Conservation (phyloP, 2,329 filamentous ascomycete species). For the Orbilia oligospora region DNA sequence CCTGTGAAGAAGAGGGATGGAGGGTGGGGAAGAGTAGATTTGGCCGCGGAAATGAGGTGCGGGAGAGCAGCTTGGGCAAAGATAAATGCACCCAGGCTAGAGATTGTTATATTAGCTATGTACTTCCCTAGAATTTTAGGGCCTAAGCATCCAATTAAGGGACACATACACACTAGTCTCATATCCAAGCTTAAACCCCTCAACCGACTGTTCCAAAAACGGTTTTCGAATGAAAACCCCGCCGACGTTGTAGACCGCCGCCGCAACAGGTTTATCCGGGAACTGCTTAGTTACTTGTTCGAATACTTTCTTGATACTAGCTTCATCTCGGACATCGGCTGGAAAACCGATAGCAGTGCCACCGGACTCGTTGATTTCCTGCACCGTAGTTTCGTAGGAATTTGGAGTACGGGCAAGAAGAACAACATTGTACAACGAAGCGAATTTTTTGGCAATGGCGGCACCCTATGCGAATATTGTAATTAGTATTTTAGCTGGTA, state of each 20-base stretch:
- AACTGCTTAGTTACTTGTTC: constrained; percentile 75
- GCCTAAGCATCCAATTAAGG: constrained; percentile 52
- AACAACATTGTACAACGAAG: constrained; percentile 78
- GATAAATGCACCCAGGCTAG: constrained; percentile 78
- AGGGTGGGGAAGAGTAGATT: constrained; percentile 71
- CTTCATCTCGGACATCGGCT: constrained; percentile 74
- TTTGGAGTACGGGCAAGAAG: constrained; percentile 79
- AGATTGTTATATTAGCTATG: neutral
- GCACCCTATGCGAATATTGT: constrained; percentile 65
- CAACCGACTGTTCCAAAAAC: constrained; percentile 72
- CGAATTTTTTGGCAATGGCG: constrained; percentile 73
- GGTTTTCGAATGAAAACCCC: constrained; percentile 71
- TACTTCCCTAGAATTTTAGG: neutral
- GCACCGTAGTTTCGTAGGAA: constrained; percentile 77
- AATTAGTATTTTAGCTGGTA: neutral
- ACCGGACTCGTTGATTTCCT: constrained; percentile 77
- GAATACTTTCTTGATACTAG: constrained; percentile 74
- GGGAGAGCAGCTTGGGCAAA: constrained; percentile 82
- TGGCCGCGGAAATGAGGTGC: constrained; percentile 76
- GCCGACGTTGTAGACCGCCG: constrained; percentile 80
- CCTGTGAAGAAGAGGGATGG: constrained; percentile 89
- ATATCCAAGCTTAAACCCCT: constrained; percentile 71
- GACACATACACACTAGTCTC: constrained; percentile 71
- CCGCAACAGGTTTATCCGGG: constrained; percentile 72
- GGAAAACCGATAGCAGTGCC: constrained; percentile 80